A percentile compares a stretch with the other conserved stretches of the same genome.
phyloP scores from a whole-genome alignment of 306 rosid species.

The Sphenostylis stenocarpa region DNA sequence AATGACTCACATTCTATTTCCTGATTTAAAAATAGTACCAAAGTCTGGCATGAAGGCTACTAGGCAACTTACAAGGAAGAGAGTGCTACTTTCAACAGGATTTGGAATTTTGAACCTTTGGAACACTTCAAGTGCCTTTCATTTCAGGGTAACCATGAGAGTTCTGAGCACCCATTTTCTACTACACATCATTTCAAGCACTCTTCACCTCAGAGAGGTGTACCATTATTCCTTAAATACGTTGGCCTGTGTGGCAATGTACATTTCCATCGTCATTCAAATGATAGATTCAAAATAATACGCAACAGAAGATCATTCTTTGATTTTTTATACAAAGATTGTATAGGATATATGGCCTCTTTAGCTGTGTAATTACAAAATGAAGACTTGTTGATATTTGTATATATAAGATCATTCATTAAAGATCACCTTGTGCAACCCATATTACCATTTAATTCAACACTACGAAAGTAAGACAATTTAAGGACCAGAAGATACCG shows the following conservation, averaged over 20 bases:
- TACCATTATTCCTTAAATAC: constrained; percentile 10
- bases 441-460: background rate
- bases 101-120: constrained; percentile 29
- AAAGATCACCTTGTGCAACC: background rate
- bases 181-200: constrained; percentile 14
- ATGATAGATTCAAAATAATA: constrained; percentile 24
- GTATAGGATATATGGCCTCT: constrained; percentile 42
- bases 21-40: constrained; percentile 24
- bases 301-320: constrained; percentile 45
- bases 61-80: constrained; percentile 1
- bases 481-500: background rate
- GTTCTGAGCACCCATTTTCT: background rate
- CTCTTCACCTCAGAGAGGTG: constrained; percentile 16
- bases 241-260: constrained; percentile 5
- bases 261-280: constrained; percentile 12
- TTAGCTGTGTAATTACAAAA: constrained; percentile 39
- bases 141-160: constrained; percentile 16
- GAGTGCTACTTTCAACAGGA: constrained; percentile 16
- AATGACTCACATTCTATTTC: constrained; percentile 42
- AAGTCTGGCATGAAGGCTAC: constrained; percentile 10
- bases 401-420: constrained; percentile 19
- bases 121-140: constrained; percentile 1
- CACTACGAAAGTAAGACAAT: background rate
- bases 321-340: constrained; percentile 52
- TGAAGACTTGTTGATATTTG: constrained; percentile 38